Evolutionary conservation across 768 basidiomycete species (phyloP).

Genomic region (Tylopilus felleus): DNA sequence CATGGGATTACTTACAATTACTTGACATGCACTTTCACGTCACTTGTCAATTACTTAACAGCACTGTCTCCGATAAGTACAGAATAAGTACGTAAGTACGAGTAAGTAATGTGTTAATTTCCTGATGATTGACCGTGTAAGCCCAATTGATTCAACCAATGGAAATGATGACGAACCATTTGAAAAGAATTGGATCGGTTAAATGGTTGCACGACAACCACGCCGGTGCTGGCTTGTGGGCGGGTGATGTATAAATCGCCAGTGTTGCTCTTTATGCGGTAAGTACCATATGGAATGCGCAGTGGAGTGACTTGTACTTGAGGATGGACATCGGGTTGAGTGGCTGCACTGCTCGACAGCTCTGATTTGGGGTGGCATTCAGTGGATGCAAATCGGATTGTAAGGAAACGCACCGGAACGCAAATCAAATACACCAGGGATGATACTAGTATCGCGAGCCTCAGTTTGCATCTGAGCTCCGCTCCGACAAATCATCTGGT

Average conservation of each 20-base stretch:
- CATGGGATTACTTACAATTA: no score
- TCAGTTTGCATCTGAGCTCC: not conserved
- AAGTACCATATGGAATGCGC: not conserved
- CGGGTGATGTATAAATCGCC: not conserved
- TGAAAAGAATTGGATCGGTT: not conserved
- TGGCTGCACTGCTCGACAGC: not conserved
- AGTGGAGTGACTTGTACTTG: not conserved
- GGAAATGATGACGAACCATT: not conserved
- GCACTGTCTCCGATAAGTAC: no score
- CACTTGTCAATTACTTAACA: no score
- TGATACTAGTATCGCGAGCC: no score
- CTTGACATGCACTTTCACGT: no score
- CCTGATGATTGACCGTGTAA: not conserved
- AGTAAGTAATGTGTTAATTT: no score
- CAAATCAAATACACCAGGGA: no score
- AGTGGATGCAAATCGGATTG: not conserved
- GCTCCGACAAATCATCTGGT: no score
- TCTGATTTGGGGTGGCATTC: not conserved
- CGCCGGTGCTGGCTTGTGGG: not conserved
- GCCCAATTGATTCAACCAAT: not conserved
- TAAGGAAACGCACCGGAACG: not conserved
- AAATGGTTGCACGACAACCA: not conserved
- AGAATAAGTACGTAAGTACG: no score
- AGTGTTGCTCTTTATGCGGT: not conserved
- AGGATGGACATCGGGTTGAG: not conserved